Conservation (phyloP, 345 rosid species). For the Bretschneidera sinensis region DNA sequence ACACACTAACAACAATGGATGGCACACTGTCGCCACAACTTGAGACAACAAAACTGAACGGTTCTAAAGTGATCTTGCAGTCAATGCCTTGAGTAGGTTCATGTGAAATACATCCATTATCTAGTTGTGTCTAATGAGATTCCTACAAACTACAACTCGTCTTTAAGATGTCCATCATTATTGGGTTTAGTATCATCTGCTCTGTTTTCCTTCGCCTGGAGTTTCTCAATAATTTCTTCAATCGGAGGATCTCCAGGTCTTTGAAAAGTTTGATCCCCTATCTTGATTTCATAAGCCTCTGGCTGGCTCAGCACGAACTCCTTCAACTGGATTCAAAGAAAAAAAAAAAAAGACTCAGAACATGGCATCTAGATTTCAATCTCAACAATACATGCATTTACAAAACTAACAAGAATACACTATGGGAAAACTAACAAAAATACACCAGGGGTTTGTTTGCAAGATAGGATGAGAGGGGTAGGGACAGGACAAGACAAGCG, state of each 20-base stretch:
- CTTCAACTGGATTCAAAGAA: slow-evolving; percentile 45
- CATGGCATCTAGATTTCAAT: too few species aligned
- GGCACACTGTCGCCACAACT: too few species aligned
- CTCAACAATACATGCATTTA: too few species aligned
- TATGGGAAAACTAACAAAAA: too few species aligned
- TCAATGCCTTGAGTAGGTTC: background rate
- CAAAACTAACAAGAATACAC: too few species aligned
- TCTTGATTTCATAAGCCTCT: slow-evolving; percentile 85
- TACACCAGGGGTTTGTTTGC: too few species aligned
- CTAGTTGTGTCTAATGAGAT: background rate
- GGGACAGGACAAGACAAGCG: too few species aligned
- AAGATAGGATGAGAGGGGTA: too few species aligned
- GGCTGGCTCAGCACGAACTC: slow-evolving; percentile 67
- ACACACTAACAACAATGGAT: too few species aligned
- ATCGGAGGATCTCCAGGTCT: slow-evolving; percentile 85
- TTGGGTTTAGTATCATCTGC: too few species aligned
- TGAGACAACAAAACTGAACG: too few species aligned
- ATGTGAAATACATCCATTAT: background rate
- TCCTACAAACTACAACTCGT: slow-evolving; percentile 46
- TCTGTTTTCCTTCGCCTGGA: slow-evolving; percentile 6
- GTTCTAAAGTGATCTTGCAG: background rate
- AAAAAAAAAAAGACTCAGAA: too few species aligned
- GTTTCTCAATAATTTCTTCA: slow-evolving; percentile 51
- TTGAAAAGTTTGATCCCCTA: slow-evolving; percentile 65
- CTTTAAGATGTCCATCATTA: slow-evolving; percentile 22